A percentile compares a stretch with the other conserved stretches of the same genome.
Conservation (phyloP, 1,284 basidiomycete species). For the Fomitopsis palustris region DNA sequence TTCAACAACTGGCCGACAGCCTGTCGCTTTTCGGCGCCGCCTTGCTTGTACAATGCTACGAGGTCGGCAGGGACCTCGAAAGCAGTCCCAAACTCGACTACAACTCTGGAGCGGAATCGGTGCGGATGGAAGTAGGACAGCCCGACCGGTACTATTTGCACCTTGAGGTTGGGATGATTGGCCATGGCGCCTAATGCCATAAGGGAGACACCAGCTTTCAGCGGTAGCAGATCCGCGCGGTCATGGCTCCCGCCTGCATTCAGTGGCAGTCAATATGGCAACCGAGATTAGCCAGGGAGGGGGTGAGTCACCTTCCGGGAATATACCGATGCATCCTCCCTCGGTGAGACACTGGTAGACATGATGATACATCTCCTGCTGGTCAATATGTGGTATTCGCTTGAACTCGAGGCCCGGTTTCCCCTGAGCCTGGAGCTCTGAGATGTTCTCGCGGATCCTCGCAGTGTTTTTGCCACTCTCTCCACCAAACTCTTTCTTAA, state of each 20-base stretch:
- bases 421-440: slow-evolving; percentile 52
- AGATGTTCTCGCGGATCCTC: slow-evolving; percentile 64
- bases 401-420: slow-evolving; percentile 71
- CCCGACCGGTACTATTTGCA: slow-evolving; percentile 93
- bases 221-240: slow-evolving; percentile 88
- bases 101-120: slow-evolving; percentile 91
- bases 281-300: not conserved
- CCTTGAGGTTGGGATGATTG: slow-evolving; percentile 79
- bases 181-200: slow-evolving; percentile 98
- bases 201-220: slow-evolving; percentile 94
- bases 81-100: slow-evolving; percentile 94
- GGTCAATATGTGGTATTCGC: slow-evolving; percentile 82
- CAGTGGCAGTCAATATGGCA: not conserved
- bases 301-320: slow-evolving; percentile 81
- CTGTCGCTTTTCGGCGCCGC: slow-evolving; percentile 86
- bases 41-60: slow-evolving; percentile 88
- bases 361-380: slow-evolving; percentile 92
- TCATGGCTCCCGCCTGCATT: slow-evolving; percentile 89
- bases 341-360: slow-evolving; percentile 89
- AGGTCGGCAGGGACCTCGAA: slow-evolving; percentile 86
- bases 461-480: slow-evolving; percentile 75
- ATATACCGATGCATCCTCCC: slow-evolving; percentile 92
- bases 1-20: slow-evolving; percentile 91
- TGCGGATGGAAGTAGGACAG: slow-evolving; percentile 96
- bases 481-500: slow-evolving; percentile 90